These are phyloP conservation scores for Capillidium heterosporum DNA, from an alignment of 371 early-diverging fungal genomes.

Conservation along the genomic window DNA sequence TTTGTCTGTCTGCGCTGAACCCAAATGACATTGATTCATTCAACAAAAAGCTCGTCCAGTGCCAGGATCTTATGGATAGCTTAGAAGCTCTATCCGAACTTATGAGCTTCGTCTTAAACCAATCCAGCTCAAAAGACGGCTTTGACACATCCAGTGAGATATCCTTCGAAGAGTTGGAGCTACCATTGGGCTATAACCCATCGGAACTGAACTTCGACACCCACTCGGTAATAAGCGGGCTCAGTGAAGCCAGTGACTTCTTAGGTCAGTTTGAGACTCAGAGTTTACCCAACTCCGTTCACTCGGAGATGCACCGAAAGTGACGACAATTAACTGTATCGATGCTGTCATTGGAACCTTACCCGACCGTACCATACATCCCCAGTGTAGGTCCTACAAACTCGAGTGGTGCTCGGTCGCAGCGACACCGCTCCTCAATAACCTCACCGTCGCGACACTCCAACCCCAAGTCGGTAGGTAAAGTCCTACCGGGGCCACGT, in stretches of 20 bases:
- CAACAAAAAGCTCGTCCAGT: neutral
- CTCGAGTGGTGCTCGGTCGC: neutral
- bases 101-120: neutral
- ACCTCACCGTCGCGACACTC: neutral
- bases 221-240: neutral
- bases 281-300: neutral
- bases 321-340: neutral
- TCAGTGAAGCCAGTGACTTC: neutral
- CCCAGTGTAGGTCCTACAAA: neutral
- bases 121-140: no score
- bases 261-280: neutral
- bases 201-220: neutral
- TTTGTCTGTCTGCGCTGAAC: neutral
- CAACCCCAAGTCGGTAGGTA: neutral
- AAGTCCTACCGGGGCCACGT: neutral
- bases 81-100: neutral
- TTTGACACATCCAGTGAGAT: neutral
- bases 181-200: neutral
- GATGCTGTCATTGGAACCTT: neutral
- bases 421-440: neutral
- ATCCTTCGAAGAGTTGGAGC: neutral
- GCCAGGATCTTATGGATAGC: neutral
- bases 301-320: neutral
- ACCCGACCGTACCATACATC: neutral
- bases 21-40: neutral